These are phyloP conservation scores for Mycosphaerella sp. DNA, from an alignment of 2,329 filamentous ascomycete species.

Conservation along the genomic window DNA sequence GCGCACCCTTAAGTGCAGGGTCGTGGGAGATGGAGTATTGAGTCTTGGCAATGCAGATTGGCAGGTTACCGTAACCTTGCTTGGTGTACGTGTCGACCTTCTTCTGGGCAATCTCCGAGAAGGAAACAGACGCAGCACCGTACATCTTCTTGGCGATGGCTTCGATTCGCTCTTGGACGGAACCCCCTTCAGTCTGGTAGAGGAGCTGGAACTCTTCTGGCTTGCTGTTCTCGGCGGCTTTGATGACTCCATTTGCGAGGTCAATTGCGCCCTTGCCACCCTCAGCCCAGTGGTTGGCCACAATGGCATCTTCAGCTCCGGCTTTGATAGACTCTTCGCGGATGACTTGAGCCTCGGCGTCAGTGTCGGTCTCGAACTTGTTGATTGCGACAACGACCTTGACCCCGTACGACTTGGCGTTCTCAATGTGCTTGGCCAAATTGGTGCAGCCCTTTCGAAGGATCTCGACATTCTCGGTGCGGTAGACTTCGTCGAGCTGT, in stretches of 20 bases:
- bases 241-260: conserved; percentile 78
- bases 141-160: conserved; percentile 91
- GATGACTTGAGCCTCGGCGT: conserved; percentile 82
- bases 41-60: conserved; percentile 96
- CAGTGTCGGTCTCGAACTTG: conserved; percentile 88
- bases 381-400: conserved; percentile 97
- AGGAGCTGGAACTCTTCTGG: conserved; percentile 75
- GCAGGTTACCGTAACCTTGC: conserved; percentile 87
- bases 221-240: conserved; percentile 71
- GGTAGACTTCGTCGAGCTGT: conserved; percentile 79
- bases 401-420: conserved; percentile 81
- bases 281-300: conserved; percentile 95
- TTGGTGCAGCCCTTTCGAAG: conserved; percentile 88
- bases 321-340: conserved; percentile 86
- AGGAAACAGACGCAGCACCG: conserved; percentile 80
- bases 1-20: conserved; percentile 87
- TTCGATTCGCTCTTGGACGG: conserved; percentile 82
- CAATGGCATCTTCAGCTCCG: conserved; percentile 86
- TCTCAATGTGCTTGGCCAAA: conserved; percentile 88
- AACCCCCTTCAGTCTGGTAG: conserved; percentile 67
- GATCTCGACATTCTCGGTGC: conserved; percentile 86
- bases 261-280: conserved; percentile 86
- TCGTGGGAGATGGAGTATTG: conserved; percentile 96
- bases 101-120: conserved; percentile 88
- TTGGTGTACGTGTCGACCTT: conserved; percentile 93